Percentiles rank a stretch among this genome's conserved stretches.
Conservation (phyloP, 768 basidiomycete genomes). For the Kwoniella dendrophila region DNA sequence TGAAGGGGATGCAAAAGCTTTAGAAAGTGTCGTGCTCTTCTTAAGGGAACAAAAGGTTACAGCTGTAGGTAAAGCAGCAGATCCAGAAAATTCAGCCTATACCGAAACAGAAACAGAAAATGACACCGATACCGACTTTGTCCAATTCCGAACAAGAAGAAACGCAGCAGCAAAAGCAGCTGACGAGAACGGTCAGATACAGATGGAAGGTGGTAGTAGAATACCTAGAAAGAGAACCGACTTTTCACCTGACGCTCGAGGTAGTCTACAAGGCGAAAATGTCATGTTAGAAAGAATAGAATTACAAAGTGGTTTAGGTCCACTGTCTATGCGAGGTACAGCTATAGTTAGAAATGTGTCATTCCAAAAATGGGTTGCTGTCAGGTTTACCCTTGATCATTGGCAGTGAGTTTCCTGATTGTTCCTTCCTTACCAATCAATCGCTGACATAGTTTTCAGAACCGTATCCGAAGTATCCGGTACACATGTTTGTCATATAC, state of each 20-base stretch:
- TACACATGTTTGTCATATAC: conserved; percentile 51
- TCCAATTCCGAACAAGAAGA: conserved; percentile 49
- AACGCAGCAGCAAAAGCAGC: conserved; percentile 45
- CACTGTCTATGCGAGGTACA: conserved; percentile 65
- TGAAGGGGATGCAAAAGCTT: conserved; percentile 64
- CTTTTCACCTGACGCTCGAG: conserved; percentile 46
- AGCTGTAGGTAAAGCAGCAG: conserved; percentile 70
- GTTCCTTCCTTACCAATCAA: not conserved
- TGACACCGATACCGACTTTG: conserved; percentile 52
- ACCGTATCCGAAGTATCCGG: conserved; percentile 54
- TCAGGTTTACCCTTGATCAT: conserved; percentile 87
- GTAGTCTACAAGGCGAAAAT: conserved; percentile 44
- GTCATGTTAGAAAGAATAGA: conserved; percentile 59
- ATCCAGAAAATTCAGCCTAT: conserved; percentile 59
- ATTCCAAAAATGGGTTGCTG: conserved; percentile 81
- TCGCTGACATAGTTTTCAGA: conserved; percentile 33
- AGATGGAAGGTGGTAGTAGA: conserved; percentile 44
- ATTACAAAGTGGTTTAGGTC: conserved; percentile 51
- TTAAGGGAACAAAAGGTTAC: conserved; percentile 90
- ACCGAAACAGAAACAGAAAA: conserved; percentile 65
- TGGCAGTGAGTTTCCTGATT: conserved; percentile 66
- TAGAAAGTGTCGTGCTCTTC: conserved; percentile 93
- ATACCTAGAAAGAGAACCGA: conserved; percentile 50
- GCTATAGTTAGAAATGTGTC: conserved; percentile 81
- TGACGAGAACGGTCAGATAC: conserved; percentile 44